Conservation (phyloP, 78 protist species). For the Corallochytrium limacisporum region DNA sequence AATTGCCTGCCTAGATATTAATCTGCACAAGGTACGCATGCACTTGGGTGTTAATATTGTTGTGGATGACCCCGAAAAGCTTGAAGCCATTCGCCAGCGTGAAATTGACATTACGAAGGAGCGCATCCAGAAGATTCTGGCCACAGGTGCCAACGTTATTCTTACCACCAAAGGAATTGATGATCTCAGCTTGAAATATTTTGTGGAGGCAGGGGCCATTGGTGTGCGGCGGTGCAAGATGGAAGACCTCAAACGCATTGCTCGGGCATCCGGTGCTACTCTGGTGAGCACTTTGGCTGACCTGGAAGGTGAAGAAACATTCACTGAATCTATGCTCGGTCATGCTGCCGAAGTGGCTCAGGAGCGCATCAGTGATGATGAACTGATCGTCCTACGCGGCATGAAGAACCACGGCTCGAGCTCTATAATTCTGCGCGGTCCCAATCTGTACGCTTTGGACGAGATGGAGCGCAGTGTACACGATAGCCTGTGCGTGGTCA, state of each 20-base stretch:
- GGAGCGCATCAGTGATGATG: conserved; percentile 86
- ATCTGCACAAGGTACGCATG: conserved; percentile 68
- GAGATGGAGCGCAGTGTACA: conserved; percentile 92
- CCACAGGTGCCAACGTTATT: conserved; percentile 95
- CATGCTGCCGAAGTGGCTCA: conserved; percentile 50
- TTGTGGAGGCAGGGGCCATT: conserved; percentile 88
- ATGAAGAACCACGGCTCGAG: conserved; percentile 33
- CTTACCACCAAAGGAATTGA: conserved; percentile 95
- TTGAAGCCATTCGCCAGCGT: conserved; percentile 46
- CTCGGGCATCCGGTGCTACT: conserved; percentile 57
- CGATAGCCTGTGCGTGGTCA: conserved; percentile 94
- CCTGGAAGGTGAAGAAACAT: conserved; percentile 88
- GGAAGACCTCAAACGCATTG: conserved; percentile 87
- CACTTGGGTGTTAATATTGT: conserved; percentile 64
- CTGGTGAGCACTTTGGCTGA: conserved; percentile 65
- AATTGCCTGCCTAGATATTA: conserved; percentile 93
- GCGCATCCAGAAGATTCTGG: conserved; percentile 69
- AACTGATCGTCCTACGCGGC: conserved; percentile 45
- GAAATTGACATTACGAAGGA: conserved; percentile 61
- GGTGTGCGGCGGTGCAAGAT: conserved; percentile 81
- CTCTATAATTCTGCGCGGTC: conserved; percentile 92
- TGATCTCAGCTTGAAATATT: conserved; percentile 57
- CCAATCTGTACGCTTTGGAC: conserved; percentile 35
- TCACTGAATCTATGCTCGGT: conserved; percentile 72
- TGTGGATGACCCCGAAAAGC: conserved; percentile 75